Percentiles rank a stretch among this genome's conserved stretches.
These are phyloP conservation scores for Arabis alpina DNA, from an alignment of 345 rosid species.

Conservation along the genomic window DNA sequence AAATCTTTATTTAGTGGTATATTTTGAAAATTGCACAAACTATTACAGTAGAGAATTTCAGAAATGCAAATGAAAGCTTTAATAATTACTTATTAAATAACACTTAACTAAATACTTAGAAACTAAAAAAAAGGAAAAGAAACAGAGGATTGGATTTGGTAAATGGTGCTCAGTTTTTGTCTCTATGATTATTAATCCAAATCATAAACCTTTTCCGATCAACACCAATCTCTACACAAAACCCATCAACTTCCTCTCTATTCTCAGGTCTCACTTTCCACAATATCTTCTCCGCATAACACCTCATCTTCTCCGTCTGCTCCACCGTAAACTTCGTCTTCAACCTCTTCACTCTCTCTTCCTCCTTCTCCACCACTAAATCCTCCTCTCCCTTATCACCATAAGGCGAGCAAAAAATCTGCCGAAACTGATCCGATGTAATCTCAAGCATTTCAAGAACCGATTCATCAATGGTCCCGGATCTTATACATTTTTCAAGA, in stretches of 20 bases:
- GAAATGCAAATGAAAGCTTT: too few species aligned
- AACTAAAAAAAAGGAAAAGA: too few species aligned
- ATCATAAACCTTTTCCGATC: slow-evolving; percentile 59
- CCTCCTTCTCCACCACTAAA: slow-evolving; percentile 6
- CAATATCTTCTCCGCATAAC: slow-evolving; percentile 59
- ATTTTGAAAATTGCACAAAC: too few species aligned
- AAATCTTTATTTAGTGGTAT: too few species aligned
- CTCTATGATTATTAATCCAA: slow-evolving; percentile 84
- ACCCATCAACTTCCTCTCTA: slow-evolving; percentile 49
- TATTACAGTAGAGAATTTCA: too few species aligned
- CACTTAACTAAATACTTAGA: too few species aligned
- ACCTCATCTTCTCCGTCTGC: slow-evolving; percentile 72
- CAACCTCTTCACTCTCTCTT: slow-evolving; percentile 55
- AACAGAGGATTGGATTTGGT: too few species aligned
- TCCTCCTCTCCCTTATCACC: not conserved
- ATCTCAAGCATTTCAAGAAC: slow-evolving; percentile 29
- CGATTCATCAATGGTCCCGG: not conserved
- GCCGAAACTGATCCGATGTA: not conserved
- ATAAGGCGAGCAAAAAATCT: slow-evolving; percentile 40
- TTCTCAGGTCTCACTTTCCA: slow-evolving; percentile 70
- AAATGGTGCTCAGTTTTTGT: slow-evolving; percentile 25
- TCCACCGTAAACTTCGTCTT: slow-evolving; percentile 67
- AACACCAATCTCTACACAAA: slow-evolving; percentile 62
- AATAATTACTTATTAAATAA: too few species aligned
- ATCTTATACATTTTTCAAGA: too few species aligned